These are phyloP conservation scores for Candolleomyces aberdarensis DNA, from an alignment of 768 basidiomycete species.

Conservation along the genomic window DNA sequence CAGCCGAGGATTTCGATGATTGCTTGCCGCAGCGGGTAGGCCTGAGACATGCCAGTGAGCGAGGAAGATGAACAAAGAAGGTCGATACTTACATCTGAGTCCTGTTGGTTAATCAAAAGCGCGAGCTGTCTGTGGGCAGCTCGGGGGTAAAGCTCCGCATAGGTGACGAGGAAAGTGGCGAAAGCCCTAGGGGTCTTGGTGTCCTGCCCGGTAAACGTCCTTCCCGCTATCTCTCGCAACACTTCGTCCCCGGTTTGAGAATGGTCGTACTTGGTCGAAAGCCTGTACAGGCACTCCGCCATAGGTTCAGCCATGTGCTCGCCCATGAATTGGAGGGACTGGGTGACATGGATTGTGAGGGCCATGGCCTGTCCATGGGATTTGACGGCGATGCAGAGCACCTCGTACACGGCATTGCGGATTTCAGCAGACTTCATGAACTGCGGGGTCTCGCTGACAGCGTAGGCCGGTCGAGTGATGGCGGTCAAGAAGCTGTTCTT, in stretches of 20 bases:
- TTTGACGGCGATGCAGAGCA: slow-evolving; percentile 90
- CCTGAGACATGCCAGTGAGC: slow-evolving; percentile 39
- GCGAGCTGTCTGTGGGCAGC: slow-evolving; percentile 87
- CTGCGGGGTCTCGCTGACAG: slow-evolving; percentile 78
- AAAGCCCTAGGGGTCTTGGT: slow-evolving; percentile 85
- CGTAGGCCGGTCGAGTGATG: slow-evolving; percentile 84
- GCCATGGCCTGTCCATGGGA: slow-evolving; percentile 80
- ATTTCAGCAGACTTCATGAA: slow-evolving; percentile 83
- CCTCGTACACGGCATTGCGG: slow-evolving; percentile 75
- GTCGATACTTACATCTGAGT: slow-evolving; percentile 70
- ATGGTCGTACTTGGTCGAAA: slow-evolving; percentile 86
- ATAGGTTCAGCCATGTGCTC: slow-evolving; percentile 79
- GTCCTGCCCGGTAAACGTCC: slow-evolving; percentile 76
- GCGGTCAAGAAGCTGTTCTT: slow-evolving; percentile 88
- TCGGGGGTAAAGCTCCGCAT: slow-evolving; percentile 77
- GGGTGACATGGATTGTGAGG: slow-evolving; percentile 88
- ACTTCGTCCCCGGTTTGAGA: slow-evolving; percentile 89
- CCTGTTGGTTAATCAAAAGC: slow-evolving; percentile 78
- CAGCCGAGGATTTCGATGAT: slow-evolving; percentile 87
- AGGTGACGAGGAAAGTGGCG: slow-evolving; percentile 76
- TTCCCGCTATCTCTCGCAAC: slow-evolving; percentile 80
- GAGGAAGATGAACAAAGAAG: background rate
- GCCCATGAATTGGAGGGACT: slow-evolving; percentile 79
- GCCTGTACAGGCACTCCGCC: slow-evolving; percentile 81
- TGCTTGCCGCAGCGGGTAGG: slow-evolving; percentile 95